A percentile compares a stretch with the other conserved stretches of the same genome.
Evolutionary conservation across 805 yeast species (phyloP).

Genomic region (Kregervanrija pseudodelftensis): DNA sequence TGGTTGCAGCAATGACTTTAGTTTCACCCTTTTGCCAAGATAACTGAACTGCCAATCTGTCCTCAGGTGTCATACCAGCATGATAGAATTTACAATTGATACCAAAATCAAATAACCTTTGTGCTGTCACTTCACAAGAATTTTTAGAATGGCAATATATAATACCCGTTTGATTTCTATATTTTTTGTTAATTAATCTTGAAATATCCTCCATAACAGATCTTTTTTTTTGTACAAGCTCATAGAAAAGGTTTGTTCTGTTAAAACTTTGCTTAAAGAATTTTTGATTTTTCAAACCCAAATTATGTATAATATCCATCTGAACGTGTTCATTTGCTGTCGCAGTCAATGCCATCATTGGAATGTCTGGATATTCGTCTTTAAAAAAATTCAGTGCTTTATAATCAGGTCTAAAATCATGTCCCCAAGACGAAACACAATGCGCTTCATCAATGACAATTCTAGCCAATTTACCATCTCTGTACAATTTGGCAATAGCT

Average conservation of each 20-base stretch:
- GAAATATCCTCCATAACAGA: slow-evolving; percentile 52
- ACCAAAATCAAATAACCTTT: slow-evolving; percentile 50
- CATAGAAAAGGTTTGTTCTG: slow-evolving; percentile 76
- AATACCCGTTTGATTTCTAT: slow-evolving; percentile 65
- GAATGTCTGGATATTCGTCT: slow-evolving; percentile 65
- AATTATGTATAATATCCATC: slow-evolving; percentile 75
- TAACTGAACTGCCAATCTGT: slow-evolving; percentile 62
- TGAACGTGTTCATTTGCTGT: slow-evolving; percentile 91
- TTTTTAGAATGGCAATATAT: slow-evolving; percentile 89
- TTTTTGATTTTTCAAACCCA: slow-evolving; percentile 53
- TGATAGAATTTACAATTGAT: slow-evolving; percentile 75
- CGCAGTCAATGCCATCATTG: slow-evolving; percentile 94
- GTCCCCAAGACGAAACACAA: slow-evolving; percentile 98
- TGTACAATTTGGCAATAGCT: slow-evolving; percentile 52
- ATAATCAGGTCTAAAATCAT: slow-evolving; percentile 95
- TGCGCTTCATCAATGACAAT: slow-evolving; percentile 96
- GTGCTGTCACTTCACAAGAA: slow-evolving; percentile 78
- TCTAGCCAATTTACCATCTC: slow-evolving; percentile 58
- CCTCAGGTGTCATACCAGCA: slow-evolving; percentile 88
- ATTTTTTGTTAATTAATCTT: slow-evolving; percentile 44
- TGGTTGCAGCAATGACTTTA: slow-evolving; percentile 89
- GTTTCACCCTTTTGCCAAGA: slow-evolving; percentile 71
- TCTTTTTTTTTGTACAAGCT: slow-evolving; percentile 59
- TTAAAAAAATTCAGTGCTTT: slow-evolving; percentile 73
- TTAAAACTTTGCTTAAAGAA: slow-evolving; percentile 87